Evolutionary conservation across 306 rosid genomes (phyloP), one percentile per base, ranked within the genome.

Genomic region (Dalbergia cultrata): DNA sequence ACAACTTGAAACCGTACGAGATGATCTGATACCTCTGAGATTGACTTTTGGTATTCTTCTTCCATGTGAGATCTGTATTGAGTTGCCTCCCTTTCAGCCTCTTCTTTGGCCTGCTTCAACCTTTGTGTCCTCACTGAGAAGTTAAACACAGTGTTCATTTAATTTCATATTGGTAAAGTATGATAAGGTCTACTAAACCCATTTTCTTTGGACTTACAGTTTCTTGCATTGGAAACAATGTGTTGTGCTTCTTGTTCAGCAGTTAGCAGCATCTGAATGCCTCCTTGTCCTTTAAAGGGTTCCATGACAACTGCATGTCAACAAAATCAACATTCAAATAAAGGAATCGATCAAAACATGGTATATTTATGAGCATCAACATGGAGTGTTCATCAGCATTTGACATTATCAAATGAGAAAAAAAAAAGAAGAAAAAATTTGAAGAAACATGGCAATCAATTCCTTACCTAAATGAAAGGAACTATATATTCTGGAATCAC

Each of bases 231-330:
- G 52, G 91, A 84, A 69, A 94, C 82, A 77, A 90, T 85, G 13
- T 86, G 89, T 77, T 94, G 98, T 44, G 96, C 98, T 76, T 94
- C 98, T 85, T 90, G 96, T 67, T 94, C 98, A 58, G 93, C 96
- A 12, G 90, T 87, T 67, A 94, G 82, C 52, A 92, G 85, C 97
- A 91, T 91, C 57, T 93, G 98, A 83, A 93, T 93, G 81, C 97
- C 91, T 31, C 98, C 97, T 85, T 91, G 94, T 74, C 98, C 98
- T 90, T 85, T 85, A 16, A 88, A 85, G 2, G 94, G 82, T 65
- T 93, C 94, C 97, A 93, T 93, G 44, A 60, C 59, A 70, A 49
- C 85, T 85, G 75, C 41, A 19, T 57, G 34, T 53, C 49, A 56
- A 70, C 65, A 67, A 70, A 81, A 39, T 62, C 69, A 75, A 58